phyloP scores from a whole-genome alignment of 2,329 filamentous ascomycete species.

The Fusarium sp. region DNA sequence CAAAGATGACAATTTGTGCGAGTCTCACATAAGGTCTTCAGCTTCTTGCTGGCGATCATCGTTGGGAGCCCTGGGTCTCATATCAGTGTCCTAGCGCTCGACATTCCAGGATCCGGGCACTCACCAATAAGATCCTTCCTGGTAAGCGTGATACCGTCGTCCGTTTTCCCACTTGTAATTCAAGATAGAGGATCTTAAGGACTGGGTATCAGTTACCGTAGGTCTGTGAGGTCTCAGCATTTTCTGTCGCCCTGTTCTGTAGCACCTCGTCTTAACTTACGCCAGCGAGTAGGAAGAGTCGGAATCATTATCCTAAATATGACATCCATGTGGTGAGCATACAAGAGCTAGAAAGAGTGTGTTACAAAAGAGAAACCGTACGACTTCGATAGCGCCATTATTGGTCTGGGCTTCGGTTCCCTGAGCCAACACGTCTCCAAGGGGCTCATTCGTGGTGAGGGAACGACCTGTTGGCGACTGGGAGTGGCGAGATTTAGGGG shows the following conservation, averaged over 20 bases:
- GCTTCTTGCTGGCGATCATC: conserved; percentile 46
- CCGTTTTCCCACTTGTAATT: conserved; percentile 58
- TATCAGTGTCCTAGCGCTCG: background rate
- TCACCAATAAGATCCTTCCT: conserved; percentile 56
- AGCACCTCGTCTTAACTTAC: background rate
- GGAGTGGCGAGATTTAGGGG: background rate
- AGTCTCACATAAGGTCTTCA: conserved; percentile 43
- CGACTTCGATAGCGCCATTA: conserved; percentile 26
- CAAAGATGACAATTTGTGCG: accelerated
- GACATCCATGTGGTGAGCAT: background rate
- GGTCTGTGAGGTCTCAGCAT: background rate
- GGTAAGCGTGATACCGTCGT: conserved; percentile 61
- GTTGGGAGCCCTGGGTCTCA: conserved; percentile 39
- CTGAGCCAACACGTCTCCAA: background rate
- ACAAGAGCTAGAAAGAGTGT: accelerated
- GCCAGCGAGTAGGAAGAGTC: conserved; percentile 33
- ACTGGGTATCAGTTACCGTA: conserved; percentile 34
- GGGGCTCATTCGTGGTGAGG: background rate
- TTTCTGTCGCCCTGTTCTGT: accelerated
- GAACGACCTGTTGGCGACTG: background rate
- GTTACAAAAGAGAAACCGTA: background rate
- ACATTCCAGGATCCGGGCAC: accelerated
- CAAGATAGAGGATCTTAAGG: conserved; percentile 34
- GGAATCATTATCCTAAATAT: conserved; percentile 19
- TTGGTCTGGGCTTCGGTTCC: background rate